Base-by-base conservation (phyloP, 2,329 filamentous ascomycete species). In the Diaporthe eres region DNA sequence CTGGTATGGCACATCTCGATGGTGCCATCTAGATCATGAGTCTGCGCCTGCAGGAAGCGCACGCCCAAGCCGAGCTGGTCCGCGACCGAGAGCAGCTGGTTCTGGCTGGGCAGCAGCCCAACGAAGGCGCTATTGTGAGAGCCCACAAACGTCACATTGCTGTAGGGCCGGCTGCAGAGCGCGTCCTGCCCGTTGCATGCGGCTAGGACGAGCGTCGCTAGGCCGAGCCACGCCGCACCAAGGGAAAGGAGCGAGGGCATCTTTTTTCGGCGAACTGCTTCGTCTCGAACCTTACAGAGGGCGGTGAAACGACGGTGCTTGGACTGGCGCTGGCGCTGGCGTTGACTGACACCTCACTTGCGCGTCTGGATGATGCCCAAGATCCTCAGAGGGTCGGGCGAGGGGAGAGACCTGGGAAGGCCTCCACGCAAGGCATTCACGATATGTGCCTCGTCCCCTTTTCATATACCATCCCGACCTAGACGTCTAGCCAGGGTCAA, bases 51-150 rank as follows among this genome's bases (percentile, higher is more conserved):
- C 17, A 94, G 83, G 78, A 92, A 92, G 31, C 92, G 89, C 55
- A 94, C 88, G 22, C 92, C 92, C 44, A 90, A 84, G 71, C 90
- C 83, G 13, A 94, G 86, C 80, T 94, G 92, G 2, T 85, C 83
- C 34, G 87, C 87, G 34, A 92, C 88, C 7, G 88, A 86, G 70
- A 91, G 85, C 77, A 90, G 89, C 80, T 94, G 92, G 82, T 93
- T 92, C 76, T 92, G 84, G 75, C 86, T 83, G 1, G 87, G 86
- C 12, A 87, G 79, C 70, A 85, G 78, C 55, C 92, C 91, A 55
- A 92, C 88, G 80, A 94, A 94, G 51, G 91, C 88, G 19, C 89
- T 90, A 84, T 94, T 89, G 83, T 94, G 93, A 9, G 92, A 87
- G 34, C 92, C 93, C 25, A 92, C 84, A 75, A 90, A 88, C n/a